Evolutionary conservation across 1,284 basidiomycete genomes (phyloP).

Genomic region (Bjerkandera adusta): DNA sequence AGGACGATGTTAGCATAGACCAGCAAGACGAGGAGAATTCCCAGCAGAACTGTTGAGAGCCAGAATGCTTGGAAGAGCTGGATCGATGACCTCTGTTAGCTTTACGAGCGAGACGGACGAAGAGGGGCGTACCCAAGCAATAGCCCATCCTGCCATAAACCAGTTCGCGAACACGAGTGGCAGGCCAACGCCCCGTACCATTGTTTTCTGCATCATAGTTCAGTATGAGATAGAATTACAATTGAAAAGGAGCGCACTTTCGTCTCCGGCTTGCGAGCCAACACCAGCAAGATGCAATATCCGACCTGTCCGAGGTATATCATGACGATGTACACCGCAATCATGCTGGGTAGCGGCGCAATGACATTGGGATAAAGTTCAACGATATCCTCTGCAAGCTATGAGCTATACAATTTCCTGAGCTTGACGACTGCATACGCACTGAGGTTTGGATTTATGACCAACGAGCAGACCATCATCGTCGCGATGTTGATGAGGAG

Average conservation of each 20-base stretch:
- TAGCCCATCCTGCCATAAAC: slow-evolving; percentile 81
- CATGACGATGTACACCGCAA: slow-evolving; percentile 64
- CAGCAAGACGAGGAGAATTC: slow-evolving; percentile 55
- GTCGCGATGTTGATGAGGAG: slow-evolving; percentile 69
- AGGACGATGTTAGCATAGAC: slow-evolving; percentile 68
- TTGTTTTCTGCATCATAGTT: slow-evolving; percentile 42
- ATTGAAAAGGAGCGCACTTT: slow-evolving; percentile 47
- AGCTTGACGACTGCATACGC: slow-evolving; percentile 13
- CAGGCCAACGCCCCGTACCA: slow-evolving; percentile 77
- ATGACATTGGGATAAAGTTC: slow-evolving; percentile 66
- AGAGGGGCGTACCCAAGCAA: slow-evolving; percentile 62
- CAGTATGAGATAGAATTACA: slow-evolving; percentile 1
- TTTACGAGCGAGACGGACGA: not conserved
- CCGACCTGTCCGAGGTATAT: slow-evolving; percentile 70
- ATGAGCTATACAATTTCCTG: not conserved
- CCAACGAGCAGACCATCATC: slow-evolving; percentile 51
- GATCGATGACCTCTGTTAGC: not conserved
- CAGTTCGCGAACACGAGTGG: slow-evolving; percentile 81
- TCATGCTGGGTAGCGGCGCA: slow-evolving; percentile 62
- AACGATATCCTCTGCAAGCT: slow-evolving; percentile 47
- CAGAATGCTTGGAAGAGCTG: slow-evolving; percentile 65
- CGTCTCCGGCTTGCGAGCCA: slow-evolving; percentile 74
- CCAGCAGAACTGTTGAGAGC: slow-evolving; percentile 57
- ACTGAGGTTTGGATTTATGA: slow-evolving; percentile 57
- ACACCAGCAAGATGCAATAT: slow-evolving; percentile 75